A percentile compares a stretch with the other conserved stretches of the same genome.
phyloP scores from a whole-genome alignment of 1,284 basidiomycete genomes.

The Athelia sp. region DNA sequence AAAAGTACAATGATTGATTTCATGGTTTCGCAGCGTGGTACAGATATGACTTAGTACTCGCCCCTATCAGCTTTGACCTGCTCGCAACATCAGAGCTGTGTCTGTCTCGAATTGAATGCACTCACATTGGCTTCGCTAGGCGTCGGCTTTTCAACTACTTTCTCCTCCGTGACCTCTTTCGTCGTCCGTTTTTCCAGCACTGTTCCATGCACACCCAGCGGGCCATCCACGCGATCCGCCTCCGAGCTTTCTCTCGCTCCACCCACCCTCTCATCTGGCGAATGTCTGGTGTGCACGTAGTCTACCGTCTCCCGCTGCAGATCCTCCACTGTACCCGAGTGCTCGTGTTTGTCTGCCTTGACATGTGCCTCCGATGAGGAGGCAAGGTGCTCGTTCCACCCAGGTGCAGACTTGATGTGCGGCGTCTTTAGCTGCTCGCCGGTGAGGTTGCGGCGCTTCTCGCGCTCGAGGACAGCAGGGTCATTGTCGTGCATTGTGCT shows the following conservation, averaged over 20 bases:
- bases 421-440: conserved; percentile 46
- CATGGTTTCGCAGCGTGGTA: too few species aligned
- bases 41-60: too few species aligned
- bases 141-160: conserved; percentile 8
- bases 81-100: too few species aligned
- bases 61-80: too few species aligned
- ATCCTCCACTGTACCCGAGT: conserved; percentile 17
- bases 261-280: conserved; percentile 26
- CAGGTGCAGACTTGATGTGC: conserved; percentile 52
- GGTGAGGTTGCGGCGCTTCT: conserved; percentile 52
- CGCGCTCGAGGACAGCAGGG: conserved; percentile 52
- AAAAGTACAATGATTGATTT: too few species aligned
- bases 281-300: conserved; percentile 29
- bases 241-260: conserved; percentile 9
- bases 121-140: not conserved
- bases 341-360: conserved; percentile 39
- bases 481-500: conserved; percentile 66
- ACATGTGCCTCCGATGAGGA: conserved; percentile 63
- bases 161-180: conserved; percentile 9
- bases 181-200: conserved; percentile 11
- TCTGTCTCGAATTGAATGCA: not conserved
- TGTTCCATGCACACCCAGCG: conserved; percentile 18
- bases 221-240: conserved; percentile 39
- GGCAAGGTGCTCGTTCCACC: conserved; percentile 73
- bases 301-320: conserved; percentile 35